phyloP scores from a whole-genome alignment of 1,284 basidiomycete species.

The Athelia psychrophila region DNA sequence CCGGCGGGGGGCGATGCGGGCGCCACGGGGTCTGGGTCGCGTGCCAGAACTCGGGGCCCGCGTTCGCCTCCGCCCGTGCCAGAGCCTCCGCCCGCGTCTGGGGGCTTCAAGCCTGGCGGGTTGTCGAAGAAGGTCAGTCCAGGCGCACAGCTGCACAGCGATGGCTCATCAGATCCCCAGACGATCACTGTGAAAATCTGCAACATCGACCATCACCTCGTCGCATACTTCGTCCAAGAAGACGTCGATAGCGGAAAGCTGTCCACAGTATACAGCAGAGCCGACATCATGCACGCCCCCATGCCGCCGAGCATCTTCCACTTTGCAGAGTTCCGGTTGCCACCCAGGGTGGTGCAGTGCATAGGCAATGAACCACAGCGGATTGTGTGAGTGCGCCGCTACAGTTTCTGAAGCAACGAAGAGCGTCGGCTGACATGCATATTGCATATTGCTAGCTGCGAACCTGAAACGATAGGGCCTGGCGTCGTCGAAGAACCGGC shows the following conservation, averaged over 20 bases:
- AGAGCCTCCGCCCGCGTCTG: slow-evolving; percentile 38
- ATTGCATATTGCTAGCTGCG: too few species aligned
- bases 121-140: slow-evolving; percentile 67
- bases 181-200: slow-evolving; percentile 78
- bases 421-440: too few species aligned
- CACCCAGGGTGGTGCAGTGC: slow-evolving; percentile 39
- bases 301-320: slow-evolving; percentile 71
- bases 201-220: slow-evolving; percentile 73
- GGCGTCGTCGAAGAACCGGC: too few species aligned
- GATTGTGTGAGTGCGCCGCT: neutral
- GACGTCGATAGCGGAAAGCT: slow-evolving; percentile 67
- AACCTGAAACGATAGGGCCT: too few species aligned
- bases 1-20: neutral
- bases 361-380: neutral
- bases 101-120: neutral
- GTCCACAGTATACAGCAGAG: slow-evolving; percentile 55
- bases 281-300: slow-evolving; percentile 62
- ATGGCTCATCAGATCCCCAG: slow-evolving; percentile 29
- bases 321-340: slow-evolving; percentile 69
- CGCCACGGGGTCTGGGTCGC: neutral
- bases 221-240: slow-evolving; percentile 78
- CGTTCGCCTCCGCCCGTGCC: neutral
- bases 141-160: slow-evolving; percentile 1
- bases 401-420: too few species aligned
- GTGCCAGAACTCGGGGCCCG: neutral